Percentiles rank a stretch among this genome's conserved stretches.
Evolutionary conservation across 75 land plant species (phyloP).

Genomic region (Sequoia sempervirens): DNA sequence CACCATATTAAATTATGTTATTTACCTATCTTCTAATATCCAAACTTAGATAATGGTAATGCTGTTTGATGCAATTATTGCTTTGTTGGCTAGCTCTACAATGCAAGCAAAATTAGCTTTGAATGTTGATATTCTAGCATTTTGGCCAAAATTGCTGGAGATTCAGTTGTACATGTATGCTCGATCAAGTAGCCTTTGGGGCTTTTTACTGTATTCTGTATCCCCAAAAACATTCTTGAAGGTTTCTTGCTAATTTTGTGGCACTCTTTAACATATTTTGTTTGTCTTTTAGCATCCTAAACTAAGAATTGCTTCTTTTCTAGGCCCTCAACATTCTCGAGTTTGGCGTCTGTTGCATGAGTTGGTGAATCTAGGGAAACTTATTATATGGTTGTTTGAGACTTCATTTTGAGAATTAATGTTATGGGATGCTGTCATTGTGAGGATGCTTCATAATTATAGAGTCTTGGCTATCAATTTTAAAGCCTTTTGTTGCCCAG

Average conservation of each 20-base stretch:
- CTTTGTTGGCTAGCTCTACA: neutral
- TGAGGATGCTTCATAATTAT: neutral
- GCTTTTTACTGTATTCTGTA: too few relatives aligned
- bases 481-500: constrained; percentile 2
- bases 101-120: neutral
- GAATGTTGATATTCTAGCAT: too few relatives aligned
- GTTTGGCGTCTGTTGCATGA: neutral
- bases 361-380: neutral
- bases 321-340: neutral
- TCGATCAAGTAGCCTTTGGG: too few relatives aligned
- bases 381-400: neutral
- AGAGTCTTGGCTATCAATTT: neutral
- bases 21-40: neutral
- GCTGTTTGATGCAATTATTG: neutral
- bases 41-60: neutral
- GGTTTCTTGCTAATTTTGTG: neutral
- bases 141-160: too few relatives aligned
- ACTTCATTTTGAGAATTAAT: neutral
- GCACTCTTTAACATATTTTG: neutral
- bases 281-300: neutral
- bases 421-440: neutral
- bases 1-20: neutral
- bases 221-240: too few relatives aligned
- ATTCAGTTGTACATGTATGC: too few relatives aligned
- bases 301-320: neutral